A percentile compares a stretch with the other conserved stretches of the same genome.
phyloP scores from a whole-genome alignment of 148 eudicot genomes.

The Linanthus parryae region DNA sequence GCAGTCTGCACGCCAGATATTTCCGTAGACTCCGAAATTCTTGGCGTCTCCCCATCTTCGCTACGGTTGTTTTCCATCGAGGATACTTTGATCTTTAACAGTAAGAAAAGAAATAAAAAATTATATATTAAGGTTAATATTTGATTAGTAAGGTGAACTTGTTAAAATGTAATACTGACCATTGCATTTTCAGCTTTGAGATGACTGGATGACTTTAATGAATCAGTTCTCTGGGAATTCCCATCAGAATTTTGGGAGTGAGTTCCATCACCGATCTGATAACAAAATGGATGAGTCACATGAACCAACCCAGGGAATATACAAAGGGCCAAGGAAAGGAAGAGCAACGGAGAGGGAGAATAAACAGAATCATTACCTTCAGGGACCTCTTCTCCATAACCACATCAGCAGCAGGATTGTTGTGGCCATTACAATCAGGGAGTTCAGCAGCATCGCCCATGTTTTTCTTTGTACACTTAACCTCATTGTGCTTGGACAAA shows the following conservation, averaged over 20 bases:
- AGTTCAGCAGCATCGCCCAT: constrained; percentile 14
- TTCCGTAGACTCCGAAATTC: background rate
- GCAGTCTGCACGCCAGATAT: background rate
- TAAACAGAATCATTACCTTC: constrained; percentile 27
- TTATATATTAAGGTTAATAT: no score
- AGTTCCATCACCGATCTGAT: constrained; percentile 10
- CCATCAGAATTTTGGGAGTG: constrained; percentile 3
- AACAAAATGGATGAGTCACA: background rate
- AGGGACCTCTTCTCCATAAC: constrained; percentile 11
- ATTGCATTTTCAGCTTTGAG: no score
- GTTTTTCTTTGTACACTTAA: constrained; percentile 12
- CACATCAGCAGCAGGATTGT: constrained; percentile 6
- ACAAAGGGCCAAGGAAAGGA: background rate
- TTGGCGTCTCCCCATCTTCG: constrained; percentile 1
- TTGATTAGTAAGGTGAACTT: no score
- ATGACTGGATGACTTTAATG: no score
- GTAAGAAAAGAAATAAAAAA: background rate
- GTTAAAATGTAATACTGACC: no score
- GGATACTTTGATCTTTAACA: constrained; percentile 1
- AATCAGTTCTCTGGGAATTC: background rate
- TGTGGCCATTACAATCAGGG: constrained; percentile 12
- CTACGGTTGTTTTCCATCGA: background rate
- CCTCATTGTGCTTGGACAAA: constrained; percentile 5
- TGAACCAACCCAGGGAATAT: background rate
- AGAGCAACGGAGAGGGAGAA: background rate